phyloP scores from a whole-genome alignment of 768 basidiomycete species.

The Leccinum aurantiacum region DNA sequence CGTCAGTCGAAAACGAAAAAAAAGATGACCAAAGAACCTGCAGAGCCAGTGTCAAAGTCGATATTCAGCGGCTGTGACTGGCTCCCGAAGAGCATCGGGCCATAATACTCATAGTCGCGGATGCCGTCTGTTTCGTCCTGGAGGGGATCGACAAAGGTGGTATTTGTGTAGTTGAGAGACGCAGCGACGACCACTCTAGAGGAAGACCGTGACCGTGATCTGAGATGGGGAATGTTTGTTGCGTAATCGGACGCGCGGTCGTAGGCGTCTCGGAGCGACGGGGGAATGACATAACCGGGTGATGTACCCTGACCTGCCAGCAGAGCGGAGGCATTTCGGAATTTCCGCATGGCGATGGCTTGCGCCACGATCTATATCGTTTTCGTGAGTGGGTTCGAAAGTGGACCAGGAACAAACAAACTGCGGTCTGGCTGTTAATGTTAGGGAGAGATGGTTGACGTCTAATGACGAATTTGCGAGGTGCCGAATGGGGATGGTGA shows the following conservation, averaged over 20 bases:
- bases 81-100: slow-evolving; percentile 49
- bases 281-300: slow-evolving; percentile 11
- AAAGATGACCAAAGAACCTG: slow-evolving; percentile 11
- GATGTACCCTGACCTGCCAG: slow-evolving; percentile 9
- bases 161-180: background rate
- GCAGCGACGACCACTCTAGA: background rate
- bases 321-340: slow-evolving; percentile 17
- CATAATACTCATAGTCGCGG: slow-evolving; percentile 50
- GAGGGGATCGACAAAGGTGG: slow-evolving; percentile 27
- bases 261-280: slow-evolving; percentile 14
- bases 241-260: slow-evolving; percentile 22
- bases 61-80: slow-evolving; percentile 51
- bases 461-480: background rate
- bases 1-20: background rate
- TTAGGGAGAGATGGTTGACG: background rate
- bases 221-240: slow-evolving; percentile 10
- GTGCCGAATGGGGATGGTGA: background rate
- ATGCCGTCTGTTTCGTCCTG: slow-evolving; percentile 39
- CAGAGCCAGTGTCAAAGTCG: slow-evolving; percentile 67
- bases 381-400: background rate
- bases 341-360: slow-evolving; percentile 16
- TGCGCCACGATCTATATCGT: slow-evolving; percentile 16
- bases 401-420: slow-evolving; percentile 3
- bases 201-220: no score
- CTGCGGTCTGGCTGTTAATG: slow-evolving; percentile 8